phyloP scores from a whole-genome alignment of 1,284 basidiomycete species.

The Ganoderma lucidum region DNA sequence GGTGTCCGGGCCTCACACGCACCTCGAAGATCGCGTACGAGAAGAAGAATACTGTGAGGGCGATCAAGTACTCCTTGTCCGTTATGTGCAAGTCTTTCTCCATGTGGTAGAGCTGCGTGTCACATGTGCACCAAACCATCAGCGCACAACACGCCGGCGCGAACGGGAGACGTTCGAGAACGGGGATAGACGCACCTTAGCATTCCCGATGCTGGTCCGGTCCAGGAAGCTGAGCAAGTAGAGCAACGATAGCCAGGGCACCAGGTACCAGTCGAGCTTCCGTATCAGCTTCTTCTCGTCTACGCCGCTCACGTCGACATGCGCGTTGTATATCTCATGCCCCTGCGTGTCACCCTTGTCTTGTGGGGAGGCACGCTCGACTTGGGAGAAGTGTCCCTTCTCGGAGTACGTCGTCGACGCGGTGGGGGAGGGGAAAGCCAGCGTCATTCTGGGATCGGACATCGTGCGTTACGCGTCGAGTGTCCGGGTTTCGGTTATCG shows the following conservation, averaged over 20 bases:
- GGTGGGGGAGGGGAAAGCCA: constrained; percentile 5
- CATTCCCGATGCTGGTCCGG: constrained; percentile 85
- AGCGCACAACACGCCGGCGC: neutral
- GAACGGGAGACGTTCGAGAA: neutral
- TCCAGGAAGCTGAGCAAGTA: constrained; percentile 82
- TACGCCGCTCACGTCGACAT: constrained; percentile 60
- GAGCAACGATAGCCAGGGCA: constrained; percentile 76
- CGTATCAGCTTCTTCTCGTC: constrained; percentile 71
- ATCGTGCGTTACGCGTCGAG: neutral
- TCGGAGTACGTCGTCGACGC: constrained; percentile 36
- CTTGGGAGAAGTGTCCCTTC: constrained; percentile 33
- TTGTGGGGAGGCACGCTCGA: constrained; percentile 29
- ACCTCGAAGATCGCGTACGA: constrained; percentile 73
- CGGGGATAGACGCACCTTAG: constrained; percentile 55
- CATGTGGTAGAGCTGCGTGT: constrained; percentile 61
- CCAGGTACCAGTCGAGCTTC: constrained; percentile 69
- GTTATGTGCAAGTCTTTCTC: constrained; percentile 61
- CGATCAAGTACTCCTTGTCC: constrained; percentile 70
- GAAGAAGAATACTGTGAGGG: constrained; percentile 71
- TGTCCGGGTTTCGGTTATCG: neutral
- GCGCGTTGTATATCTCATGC: constrained; percentile 53
- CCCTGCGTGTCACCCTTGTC: constrained; percentile 28
- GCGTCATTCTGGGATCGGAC: constrained; percentile 25
- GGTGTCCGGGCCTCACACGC: constrained; percentile 9
- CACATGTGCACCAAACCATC: neutral